phyloP scores from a whole-genome alignment of 2,329 filamentous ascomycete genomes.

The Septoria linicola region DNA sequence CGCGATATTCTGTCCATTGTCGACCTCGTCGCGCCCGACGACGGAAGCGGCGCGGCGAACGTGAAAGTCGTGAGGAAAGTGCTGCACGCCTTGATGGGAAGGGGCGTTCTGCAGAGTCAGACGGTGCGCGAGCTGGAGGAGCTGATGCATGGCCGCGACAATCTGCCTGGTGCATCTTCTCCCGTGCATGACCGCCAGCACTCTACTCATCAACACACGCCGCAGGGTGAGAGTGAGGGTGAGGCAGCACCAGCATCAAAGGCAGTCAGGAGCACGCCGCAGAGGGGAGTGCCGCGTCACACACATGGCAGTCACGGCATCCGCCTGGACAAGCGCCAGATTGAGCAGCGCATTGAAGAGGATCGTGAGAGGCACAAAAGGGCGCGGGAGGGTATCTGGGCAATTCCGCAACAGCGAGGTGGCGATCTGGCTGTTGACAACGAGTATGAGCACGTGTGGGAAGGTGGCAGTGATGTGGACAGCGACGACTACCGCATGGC shows the following conservation, averaged over 20 bases:
- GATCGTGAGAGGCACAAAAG: slow-evolving; percentile 94
- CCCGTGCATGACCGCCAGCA: slow-evolving; percentile 17
- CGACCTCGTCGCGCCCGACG: slow-evolving; percentile 83
- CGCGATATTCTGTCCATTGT: slow-evolving; percentile 88
- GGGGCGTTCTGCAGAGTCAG: slow-evolving; percentile 70
- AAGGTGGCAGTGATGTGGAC: slow-evolving; percentile 80
- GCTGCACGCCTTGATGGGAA: slow-evolving; percentile 53
- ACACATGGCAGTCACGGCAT: slow-evolving; percentile 32
- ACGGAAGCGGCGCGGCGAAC: slow-evolving; percentile 86
- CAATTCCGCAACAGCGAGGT: slow-evolving; percentile 52
- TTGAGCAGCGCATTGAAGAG: slow-evolving; percentile 95
- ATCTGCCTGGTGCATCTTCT: slow-evolving; percentile 21
- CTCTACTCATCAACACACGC: slow-evolving; percentile 7
- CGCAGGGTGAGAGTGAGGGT: slow-evolving; percentile 1
- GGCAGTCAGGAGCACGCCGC: slow-evolving; percentile 28
- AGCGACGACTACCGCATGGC: slow-evolving; percentile 81
- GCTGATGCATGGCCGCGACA: slow-evolving; percentile 74
- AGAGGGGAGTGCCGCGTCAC: slow-evolving; percentile 25
- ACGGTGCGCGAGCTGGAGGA: slow-evolving; percentile 78
- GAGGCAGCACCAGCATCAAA: no score
- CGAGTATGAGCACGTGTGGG: slow-evolving; percentile 80
- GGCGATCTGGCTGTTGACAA: slow-evolving; percentile 58
- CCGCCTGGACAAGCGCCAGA: slow-evolving; percentile 76
- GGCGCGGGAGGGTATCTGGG: slow-evolving; percentile 89
- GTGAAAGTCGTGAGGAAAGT: slow-evolving; percentile 82